These are phyloP conservation scores for Neurospora sp. DNA, from an alignment of 495 filamentous ascomycete genomes.

Conservation along the genomic window DNA sequence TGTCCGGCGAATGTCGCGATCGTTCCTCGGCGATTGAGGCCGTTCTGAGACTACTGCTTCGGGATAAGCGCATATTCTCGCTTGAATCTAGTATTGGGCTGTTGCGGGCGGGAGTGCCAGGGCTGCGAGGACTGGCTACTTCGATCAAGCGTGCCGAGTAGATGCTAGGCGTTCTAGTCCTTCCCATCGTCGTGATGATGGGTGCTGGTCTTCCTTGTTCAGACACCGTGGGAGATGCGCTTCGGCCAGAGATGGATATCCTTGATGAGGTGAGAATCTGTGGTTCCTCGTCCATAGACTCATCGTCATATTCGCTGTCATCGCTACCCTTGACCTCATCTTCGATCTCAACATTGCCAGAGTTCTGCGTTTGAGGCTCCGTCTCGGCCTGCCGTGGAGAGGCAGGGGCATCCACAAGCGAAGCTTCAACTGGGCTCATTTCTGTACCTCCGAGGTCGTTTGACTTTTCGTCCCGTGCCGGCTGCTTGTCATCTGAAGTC, in stretches of 20 bases:
- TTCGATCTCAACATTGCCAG: neutral
- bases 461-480: neutral
- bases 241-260: slow-evolving; percentile 41
- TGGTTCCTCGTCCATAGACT: slow-evolving; percentile 40
- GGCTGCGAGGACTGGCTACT: slow-evolving; percentile 38
- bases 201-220: slow-evolving; percentile 28
- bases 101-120: slow-evolving; percentile 28
- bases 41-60: slow-evolving; percentile 28
- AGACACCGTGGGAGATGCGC: slow-evolving; percentile 30
- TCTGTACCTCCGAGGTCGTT: neutral
- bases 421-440: neutral
- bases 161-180: slow-evolving; percentile 36
- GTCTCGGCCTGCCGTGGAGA: neutral
- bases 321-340: slow-evolving; percentile 22
- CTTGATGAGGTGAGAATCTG: slow-evolving; percentile 45
- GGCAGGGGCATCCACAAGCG: neutral
- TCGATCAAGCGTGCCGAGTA: slow-evolving; percentile 45
- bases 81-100: slow-evolving; percentile 28
- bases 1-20: slow-evolving; percentile 9
- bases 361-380: neutral
- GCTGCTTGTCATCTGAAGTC: neutral
- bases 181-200: slow-evolving; percentile 27
- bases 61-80: slow-evolving; percentile 28
- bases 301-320: slow-evolving; percentile 35
- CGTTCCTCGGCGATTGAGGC: slow-evolving; percentile 31